phyloP scores from a whole-genome alignment of 2,329 filamentous ascomycete genomes.

The Pseudophaeomoniella oleicola region DNA sequence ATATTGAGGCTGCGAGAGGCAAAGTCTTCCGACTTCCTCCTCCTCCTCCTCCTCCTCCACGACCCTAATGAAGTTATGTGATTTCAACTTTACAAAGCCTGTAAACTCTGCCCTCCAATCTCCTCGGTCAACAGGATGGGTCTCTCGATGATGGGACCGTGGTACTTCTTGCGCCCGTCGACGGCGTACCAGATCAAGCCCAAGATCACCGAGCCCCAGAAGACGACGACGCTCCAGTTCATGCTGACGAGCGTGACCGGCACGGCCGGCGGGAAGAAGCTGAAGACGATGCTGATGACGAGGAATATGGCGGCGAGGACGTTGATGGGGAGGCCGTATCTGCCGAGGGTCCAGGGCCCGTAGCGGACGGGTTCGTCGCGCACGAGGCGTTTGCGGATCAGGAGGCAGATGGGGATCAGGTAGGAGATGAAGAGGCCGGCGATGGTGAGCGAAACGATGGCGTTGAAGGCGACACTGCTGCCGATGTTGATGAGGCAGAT shows the following conservation, averaged over 20 bases:
- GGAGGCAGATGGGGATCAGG: conserved; percentile 20
- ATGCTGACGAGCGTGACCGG: conserved; percentile 10
- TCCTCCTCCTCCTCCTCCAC: no score
- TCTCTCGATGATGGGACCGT: no score
- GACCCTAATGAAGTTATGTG: no score
- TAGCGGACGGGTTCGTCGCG: conserved; percentile 19
- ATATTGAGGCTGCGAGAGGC: no score
- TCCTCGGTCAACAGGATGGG: no score
- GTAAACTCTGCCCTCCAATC: no score
- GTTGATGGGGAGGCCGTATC: conserved; percentile 24
- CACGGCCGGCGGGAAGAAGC: conserved; percentile 14
- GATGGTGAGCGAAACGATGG: conserved; percentile 24
- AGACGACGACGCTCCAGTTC: conserved; percentile 17
- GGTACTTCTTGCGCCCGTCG: conserved; percentile 14
- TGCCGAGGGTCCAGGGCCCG: conserved; percentile 23
- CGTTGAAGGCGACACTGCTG: conserved; percentile 24
- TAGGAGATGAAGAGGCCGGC: conserved; percentile 25
- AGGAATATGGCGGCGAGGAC: conserved; percentile 15
- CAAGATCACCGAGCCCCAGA: conserved; percentile 13
- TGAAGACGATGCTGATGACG: conserved; percentile 11
- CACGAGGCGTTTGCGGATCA: conserved; percentile 20
- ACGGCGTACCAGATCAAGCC: conserved; percentile 14
- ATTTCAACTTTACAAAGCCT: no score
- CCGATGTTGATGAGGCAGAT: conserved; percentile 21
- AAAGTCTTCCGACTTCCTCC: no score